A percentile compares a stretch with the other conserved stretches of the same genome.
Evolutionary conservation across 108 stramenopile genomes (phyloP).

Genomic region (Chaetoceros tenuissimus): DNA sequence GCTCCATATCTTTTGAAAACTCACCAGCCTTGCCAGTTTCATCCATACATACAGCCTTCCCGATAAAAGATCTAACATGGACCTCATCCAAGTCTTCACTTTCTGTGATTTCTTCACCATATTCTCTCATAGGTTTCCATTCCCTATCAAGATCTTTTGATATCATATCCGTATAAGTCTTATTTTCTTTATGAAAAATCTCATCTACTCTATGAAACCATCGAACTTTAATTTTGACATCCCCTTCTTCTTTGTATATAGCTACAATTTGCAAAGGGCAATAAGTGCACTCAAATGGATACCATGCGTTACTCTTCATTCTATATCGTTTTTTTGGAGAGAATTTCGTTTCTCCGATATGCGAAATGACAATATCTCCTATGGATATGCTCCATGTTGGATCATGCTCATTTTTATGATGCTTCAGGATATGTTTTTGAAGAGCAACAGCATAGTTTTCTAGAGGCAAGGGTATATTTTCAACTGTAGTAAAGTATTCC

Average conservation of each 20-base stretch:
- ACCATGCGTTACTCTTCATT: constrained; percentile 3
- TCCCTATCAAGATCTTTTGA: neutral
- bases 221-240: constrained; percentile 24
- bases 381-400: neutral
- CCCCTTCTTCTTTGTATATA: constrained; percentile 7
- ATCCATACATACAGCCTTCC: neutral
- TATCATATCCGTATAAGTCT: neutral
- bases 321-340: constrained; percentile 1
- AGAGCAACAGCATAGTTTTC: neutral
- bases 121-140: constrained; percentile 4
- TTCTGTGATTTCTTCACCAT: constrained; percentile 1
- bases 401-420: neutral
- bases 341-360: neutral
- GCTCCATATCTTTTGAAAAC: neutral
- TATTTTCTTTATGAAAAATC: constrained; percentile 9
- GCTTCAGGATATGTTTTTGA: neutral
- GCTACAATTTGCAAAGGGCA: constrained; percentile 23
- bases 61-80: neutral
- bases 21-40: neutral
- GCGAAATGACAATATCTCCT: neutral
- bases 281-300: constrained; percentile 28
- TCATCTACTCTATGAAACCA: constrained; percentile 20
- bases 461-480: neutral
- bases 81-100: neutral
- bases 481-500: neutral